phyloP scores from a whole-genome alignment of 331 rosid genomes.

The Quercus lobata region DNA sequence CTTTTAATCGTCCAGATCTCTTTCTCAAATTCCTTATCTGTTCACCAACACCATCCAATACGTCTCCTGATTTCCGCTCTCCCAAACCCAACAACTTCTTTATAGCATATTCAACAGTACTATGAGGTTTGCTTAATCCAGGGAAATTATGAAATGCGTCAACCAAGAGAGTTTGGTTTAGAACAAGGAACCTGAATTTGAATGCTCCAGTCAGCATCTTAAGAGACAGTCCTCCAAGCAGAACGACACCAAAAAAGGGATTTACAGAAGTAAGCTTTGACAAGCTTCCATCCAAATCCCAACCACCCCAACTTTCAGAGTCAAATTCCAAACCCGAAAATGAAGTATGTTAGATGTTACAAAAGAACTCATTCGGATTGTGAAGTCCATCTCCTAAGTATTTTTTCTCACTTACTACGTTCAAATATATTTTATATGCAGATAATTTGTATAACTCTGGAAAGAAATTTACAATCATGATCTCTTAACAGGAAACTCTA shows the following conservation, averaged over 20 bases:
- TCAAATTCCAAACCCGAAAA: too few relatives aligned
- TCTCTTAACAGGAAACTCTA: too few relatives aligned
- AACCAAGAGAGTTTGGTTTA: constrained; percentile 56
- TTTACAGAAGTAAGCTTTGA: too few relatives aligned
- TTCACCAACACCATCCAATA: constrained; percentile 56
- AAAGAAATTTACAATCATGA: too few relatives aligned
- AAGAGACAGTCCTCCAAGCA: constrained; percentile 87
- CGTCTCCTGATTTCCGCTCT: constrained; percentile 55
- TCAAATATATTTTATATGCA: too few relatives aligned
- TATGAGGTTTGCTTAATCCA: constrained; percentile 82
- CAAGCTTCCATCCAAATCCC: too few relatives aligned
- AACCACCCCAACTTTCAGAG: too few relatives aligned
- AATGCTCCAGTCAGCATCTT: constrained; percentile 69
- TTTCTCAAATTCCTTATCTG: constrained; percentile 49
- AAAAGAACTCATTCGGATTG: neutral
- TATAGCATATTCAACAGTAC: constrained; percentile 76
- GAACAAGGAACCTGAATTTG: constrained; percentile 75
- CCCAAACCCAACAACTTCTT: constrained; percentile 70
- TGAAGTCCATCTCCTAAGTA: neutral
- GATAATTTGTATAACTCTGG: too few relatives aligned
- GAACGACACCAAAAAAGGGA: neutral
- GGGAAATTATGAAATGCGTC: constrained; percentile 67
- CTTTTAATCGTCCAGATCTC: constrained; percentile 65
- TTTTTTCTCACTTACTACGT: too few relatives aligned
- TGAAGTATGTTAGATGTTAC: neutral